Conservation (phyloP, 352 stramenopile genomes). For the Pythium chondricola region DNA sequence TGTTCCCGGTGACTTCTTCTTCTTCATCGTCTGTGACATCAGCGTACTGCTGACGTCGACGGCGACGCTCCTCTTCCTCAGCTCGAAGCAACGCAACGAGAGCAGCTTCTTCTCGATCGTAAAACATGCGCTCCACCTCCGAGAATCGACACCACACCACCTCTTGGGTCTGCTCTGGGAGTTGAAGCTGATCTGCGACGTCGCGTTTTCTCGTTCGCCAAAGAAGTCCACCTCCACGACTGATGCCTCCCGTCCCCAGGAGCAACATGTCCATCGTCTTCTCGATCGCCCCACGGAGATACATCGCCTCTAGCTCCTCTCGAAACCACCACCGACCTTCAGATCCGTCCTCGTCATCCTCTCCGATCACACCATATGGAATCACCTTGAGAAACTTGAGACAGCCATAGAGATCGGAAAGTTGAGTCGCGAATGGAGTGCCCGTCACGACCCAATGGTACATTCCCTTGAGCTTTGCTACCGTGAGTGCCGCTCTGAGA, state of each 20-base stretch:
- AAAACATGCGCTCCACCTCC: conserved; percentile 73
- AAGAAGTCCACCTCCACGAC: conserved; percentile 35
- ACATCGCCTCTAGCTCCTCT: no score
- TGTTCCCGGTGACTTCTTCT: conserved; percentile 23
- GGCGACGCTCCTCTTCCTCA: conserved; percentile 25
- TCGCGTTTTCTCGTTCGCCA: conserved; percentile 77
- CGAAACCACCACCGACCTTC: no score
- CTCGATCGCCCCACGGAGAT: no score
- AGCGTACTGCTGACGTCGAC: conserved; percentile 26
- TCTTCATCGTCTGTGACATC: not conserved
- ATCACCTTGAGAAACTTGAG: conserved; percentile 62
- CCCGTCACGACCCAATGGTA: conserved; percentile 88
- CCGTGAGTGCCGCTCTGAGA: conserved; percentile 77
- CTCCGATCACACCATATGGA: conserved; percentile 34
- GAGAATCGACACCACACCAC: conserved; percentile 66
- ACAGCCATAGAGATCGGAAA: conserved; percentile 84
- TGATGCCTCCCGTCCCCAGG: no score
- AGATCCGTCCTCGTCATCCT: conserved; percentile 11
- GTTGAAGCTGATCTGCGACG: conserved; percentile 53
- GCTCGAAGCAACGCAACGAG: conserved; percentile 35
- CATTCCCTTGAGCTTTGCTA: conserved; percentile 51
- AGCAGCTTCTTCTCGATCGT: conserved; percentile 56
- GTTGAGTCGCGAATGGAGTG: conserved; percentile 79
- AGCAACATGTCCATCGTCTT: not conserved
- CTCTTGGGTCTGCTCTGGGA: conserved; percentile 52